These are phyloP conservation scores for Gonapodya prolifera DNA, from an alignment of 192 early-diverging fungal species.

Conservation along the genomic window DNA sequence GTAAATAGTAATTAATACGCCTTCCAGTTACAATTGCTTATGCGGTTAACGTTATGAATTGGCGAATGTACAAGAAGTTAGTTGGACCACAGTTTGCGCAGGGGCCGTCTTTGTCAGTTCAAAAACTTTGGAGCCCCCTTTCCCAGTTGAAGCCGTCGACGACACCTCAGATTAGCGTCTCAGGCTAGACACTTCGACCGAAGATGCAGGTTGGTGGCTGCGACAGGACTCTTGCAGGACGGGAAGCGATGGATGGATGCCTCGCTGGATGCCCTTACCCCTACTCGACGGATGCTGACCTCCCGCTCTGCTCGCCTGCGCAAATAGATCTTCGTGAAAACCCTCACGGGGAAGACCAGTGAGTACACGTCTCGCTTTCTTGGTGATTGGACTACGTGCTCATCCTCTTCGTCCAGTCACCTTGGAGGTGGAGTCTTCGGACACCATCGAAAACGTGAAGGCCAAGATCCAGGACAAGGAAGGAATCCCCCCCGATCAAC, in stretches of 20 bases:
- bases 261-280: neutral
- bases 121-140: no score
- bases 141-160: neutral
- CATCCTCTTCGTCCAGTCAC: slow-evolving; percentile 12
- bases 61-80: no score
- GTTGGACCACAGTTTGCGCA: no score
- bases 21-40: no score
- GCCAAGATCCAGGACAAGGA: slow-evolving; percentile 15
- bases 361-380: neutral
- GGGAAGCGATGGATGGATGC: neutral
- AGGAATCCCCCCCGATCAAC: slow-evolving; percentile 43
- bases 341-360: slow-evolving; percentile 43
- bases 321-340: slow-evolving; percentile 53
- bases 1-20: no score
- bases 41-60: no score
- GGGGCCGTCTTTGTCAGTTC: no score
- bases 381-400: neutral
- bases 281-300: neutral
- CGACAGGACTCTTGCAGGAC: neutral
- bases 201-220: neutral
- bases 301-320: neutral
- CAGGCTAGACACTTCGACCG: neutral
- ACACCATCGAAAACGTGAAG: slow-evolving; percentile 38
- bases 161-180: neutral
- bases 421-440: slow-evolving; percentile 32